Percentiles rank a stretch among this genome's conserved stretches.
Evolutionary conservation across 2,329 filamentous ascomycete species (phyloP).

Genomic region (Aureobasidium namibiae): DNA sequence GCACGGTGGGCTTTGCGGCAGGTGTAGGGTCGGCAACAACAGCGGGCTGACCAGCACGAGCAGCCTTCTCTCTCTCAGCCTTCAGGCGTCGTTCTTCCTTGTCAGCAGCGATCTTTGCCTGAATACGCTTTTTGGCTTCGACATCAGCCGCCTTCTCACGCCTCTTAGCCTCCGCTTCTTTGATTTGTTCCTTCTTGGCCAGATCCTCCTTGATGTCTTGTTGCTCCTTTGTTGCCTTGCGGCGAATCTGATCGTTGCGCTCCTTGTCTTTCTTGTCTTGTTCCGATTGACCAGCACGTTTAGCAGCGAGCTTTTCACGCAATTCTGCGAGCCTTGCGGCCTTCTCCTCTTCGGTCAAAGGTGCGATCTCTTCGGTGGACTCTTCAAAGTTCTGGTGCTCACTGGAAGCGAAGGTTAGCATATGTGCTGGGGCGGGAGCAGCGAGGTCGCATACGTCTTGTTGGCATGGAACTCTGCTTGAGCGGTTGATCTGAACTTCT

Average conservation of each 20-base stretch:
- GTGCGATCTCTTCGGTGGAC: conserved; percentile 84
- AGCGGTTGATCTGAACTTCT: conserved; percentile 73
- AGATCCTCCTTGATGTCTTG: conserved; percentile 89
- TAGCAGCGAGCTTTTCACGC: conserved; percentile 61
- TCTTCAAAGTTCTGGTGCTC: conserved; percentile 88
- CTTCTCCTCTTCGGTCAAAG: conserved; percentile 88
- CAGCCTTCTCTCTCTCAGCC: conserved; percentile 74
- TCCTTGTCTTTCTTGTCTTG: conserved; percentile 75
- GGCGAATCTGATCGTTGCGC: conserved; percentile 75
- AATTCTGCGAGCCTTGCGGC: conserved; percentile 69
- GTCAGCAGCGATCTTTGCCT: conserved; percentile 90
- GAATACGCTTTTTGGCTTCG: conserved; percentile 79
- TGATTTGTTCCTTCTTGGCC: conserved; percentile 79
- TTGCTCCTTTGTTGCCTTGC: conserved; percentile 81
- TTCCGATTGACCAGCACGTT: conserved; percentile 58
- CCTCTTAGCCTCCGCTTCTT: conserved; percentile 78
- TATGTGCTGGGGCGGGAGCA: neutral
- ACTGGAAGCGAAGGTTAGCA: conserved; percentile 30
- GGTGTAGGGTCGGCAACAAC: conserved; percentile 36
- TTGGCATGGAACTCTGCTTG: conserved; percentile 85
- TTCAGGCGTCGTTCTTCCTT: conserved; percentile 82
- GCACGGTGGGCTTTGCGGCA: conserved; percentile 39
- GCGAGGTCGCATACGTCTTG: conserved; percentile 55
- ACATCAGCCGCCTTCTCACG: conserved; percentile 80
- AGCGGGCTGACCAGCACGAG: conserved; percentile 25